These are phyloP conservation scores for Butyriboletus loyo DNA, from an alignment of 768 basidiomycete species.

Conservation along the genomic window DNA sequence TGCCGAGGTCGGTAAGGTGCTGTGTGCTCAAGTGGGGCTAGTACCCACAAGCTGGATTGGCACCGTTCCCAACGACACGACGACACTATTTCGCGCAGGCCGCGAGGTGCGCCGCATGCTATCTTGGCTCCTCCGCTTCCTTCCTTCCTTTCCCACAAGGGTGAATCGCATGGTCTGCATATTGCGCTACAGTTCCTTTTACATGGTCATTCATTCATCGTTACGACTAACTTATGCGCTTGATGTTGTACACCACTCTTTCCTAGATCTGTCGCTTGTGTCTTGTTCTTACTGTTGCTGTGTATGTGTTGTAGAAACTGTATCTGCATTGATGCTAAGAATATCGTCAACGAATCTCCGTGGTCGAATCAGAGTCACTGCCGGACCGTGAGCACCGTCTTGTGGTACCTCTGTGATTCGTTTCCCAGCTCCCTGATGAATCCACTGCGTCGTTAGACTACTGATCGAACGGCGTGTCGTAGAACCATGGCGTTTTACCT, in stretches of 20 bases:
- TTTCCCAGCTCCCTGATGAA: not conserved
- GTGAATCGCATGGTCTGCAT: not conserved
- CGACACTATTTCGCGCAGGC: slow-evolving; percentile 7
- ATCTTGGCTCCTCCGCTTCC: not conserved
- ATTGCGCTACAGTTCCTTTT: not conserved
- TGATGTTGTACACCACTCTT: slow-evolving; percentile 10
- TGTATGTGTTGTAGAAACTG: slow-evolving; percentile 2
- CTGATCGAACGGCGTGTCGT: not conserved
- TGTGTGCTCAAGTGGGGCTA: slow-evolving; percentile 3
- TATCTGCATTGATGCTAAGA: not conserved
- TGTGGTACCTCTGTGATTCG: not conserved
- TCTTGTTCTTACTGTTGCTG: not conserved
- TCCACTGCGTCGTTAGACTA: not conserved
- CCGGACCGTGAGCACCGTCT: not conserved
- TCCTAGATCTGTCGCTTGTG: slow-evolving; percentile 1
- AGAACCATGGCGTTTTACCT: slow-evolving; percentile 10
- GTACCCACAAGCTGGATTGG: slow-evolving; percentile 8
- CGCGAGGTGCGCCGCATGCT: slow-evolving; percentile 1
- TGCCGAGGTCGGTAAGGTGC: not conserved
- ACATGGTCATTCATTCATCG: not conserved
- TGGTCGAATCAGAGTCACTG: not conserved
- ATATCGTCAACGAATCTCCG: not conserved
- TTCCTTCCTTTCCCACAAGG: not conserved
- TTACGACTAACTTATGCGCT: slow-evolving; percentile 19
- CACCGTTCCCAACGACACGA: not conserved